Conservation (phyloP, 108 stramenopile genomes). For the Hondaea fermentalgiana region DNA sequence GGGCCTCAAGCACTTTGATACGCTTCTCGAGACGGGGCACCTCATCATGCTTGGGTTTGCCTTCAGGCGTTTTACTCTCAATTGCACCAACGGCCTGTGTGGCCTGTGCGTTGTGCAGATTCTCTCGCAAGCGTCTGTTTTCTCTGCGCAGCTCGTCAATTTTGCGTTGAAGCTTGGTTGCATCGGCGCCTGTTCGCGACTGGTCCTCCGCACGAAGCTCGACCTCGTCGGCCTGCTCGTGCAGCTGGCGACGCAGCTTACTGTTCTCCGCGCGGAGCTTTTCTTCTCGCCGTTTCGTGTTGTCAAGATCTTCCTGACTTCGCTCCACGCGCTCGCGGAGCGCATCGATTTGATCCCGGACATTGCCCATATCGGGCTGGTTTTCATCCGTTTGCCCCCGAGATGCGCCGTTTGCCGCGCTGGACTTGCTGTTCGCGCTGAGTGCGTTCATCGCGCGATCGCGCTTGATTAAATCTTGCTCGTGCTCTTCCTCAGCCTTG, state of each 20-base stretch:
- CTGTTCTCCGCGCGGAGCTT: background rate
- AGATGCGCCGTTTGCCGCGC: background rate
- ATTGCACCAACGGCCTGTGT: background rate
- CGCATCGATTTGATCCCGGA: background rate
- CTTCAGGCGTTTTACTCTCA: background rate
- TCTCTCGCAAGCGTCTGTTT: background rate
- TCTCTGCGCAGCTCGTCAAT: background rate
- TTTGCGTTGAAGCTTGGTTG: background rate
- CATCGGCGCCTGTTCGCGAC: background rate
- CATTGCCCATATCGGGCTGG: background rate
- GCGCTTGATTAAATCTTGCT: background rate
- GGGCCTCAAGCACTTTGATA: background rate
- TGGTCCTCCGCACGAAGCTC: background rate
- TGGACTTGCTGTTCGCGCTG: background rate
- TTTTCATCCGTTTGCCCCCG: background rate
- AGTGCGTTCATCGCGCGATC: background rate
- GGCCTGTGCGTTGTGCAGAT: background rate
- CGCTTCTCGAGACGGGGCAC: background rate
- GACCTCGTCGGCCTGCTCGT: background rate
- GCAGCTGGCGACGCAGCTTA: background rate
- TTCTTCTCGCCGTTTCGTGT: background rate
- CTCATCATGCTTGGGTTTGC: background rate
- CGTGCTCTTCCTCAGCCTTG: constrained; percentile 13
- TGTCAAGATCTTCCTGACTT: background rate
- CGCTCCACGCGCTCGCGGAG: background rate